These are phyloP conservation scores for Corylus avellana DNA, from an alignment of 306 rosid species.

Conservation along the genomic window DNA sequence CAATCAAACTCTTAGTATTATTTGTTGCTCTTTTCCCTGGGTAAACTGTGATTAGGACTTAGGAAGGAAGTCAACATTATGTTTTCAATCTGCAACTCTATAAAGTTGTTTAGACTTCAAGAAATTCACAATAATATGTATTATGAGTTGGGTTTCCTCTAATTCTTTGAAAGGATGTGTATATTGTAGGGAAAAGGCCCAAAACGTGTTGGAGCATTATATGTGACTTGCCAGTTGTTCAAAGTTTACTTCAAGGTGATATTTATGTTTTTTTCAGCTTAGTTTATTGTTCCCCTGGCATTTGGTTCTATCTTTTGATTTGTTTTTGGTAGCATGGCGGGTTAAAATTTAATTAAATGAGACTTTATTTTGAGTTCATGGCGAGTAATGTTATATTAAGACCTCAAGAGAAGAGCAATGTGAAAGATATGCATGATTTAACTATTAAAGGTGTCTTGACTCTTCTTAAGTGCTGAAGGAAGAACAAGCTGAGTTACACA, in stretches of 20 bases:
- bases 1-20: neutral
- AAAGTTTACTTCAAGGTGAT: conserved; percentile 89
- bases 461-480: conserved; percentile 10
- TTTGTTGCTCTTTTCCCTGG: neutral
- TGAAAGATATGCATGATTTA: conserved; percentile 3
- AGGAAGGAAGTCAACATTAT: neutral
- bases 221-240: conserved; percentile 93
- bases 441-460: neutral
- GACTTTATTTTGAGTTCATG: neutral
- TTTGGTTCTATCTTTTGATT: conserved; percentile 3
- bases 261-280: conserved; percentile 16
- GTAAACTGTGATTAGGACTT: neutral
- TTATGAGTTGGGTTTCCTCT: conserved; percentile 13
- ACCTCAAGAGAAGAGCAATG: neutral
- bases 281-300: conserved; percentile 4
- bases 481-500: conserved; percentile 9
- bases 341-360: neutral
- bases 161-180: conserved; percentile 24
- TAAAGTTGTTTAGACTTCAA: neutral
- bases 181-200: conserved; percentile 83
- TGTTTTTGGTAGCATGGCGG: conserved; percentile 12
- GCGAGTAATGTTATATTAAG: neutral
- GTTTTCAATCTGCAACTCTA: neutral
- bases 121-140: neutral
- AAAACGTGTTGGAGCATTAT: conserved; percentile 92